These are phyloP conservation scores for Chytriomyces confervae DNA, from an alignment of 192 early-diverging fungal genomes.

Conservation along the genomic window DNA sequence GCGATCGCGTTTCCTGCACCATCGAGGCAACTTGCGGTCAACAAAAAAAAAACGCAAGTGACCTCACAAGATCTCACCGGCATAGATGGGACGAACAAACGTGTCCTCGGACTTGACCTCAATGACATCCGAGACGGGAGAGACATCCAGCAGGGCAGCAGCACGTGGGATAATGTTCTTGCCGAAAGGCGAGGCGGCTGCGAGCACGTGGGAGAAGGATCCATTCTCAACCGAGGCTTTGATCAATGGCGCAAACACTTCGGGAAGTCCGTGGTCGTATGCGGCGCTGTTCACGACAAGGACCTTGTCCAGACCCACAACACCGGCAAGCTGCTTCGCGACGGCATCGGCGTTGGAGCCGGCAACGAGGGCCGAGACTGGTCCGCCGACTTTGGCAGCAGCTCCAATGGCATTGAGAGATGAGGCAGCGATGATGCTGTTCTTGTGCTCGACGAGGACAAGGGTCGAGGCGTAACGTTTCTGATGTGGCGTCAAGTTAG, in stretches of 20 bases:
- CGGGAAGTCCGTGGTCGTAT: conserved; percentile 81
- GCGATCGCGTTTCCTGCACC: conserved; percentile 89
- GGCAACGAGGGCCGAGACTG: conserved; percentile 88
- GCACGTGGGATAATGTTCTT: conserved; percentile 96
- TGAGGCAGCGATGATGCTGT: conserved; percentile 68
- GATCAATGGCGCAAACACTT: conserved; percentile 79
- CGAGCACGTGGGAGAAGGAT: conserved; percentile 83
- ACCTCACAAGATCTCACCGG: conserved; percentile 64
- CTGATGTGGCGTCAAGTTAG: too few species aligned
- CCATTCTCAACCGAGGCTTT: conserved; percentile 70
- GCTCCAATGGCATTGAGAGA: conserved; percentile 90
- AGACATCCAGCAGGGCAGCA: conserved; percentile 89
- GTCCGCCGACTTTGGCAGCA: conserved; percentile 78
- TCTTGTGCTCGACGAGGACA: conserved; percentile 89
- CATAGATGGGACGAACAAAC: conserved; percentile 96
- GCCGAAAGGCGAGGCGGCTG: conserved; percentile 85
- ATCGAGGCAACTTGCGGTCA: not conserved
- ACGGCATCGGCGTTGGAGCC: conserved; percentile 55
- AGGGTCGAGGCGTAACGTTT: conserved; percentile 68
- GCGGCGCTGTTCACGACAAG: conserved; percentile 72
- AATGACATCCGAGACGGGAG: conserved; percentile 89
- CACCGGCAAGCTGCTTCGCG: conserved; percentile 58
- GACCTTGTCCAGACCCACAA: conserved; percentile 10
- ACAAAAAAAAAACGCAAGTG: not conserved
- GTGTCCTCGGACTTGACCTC: conserved; percentile 79